These are phyloP conservation scores for Rosa chinensis DNA, from an alignment of 306 rosid species.

Conservation along the genomic window DNA sequence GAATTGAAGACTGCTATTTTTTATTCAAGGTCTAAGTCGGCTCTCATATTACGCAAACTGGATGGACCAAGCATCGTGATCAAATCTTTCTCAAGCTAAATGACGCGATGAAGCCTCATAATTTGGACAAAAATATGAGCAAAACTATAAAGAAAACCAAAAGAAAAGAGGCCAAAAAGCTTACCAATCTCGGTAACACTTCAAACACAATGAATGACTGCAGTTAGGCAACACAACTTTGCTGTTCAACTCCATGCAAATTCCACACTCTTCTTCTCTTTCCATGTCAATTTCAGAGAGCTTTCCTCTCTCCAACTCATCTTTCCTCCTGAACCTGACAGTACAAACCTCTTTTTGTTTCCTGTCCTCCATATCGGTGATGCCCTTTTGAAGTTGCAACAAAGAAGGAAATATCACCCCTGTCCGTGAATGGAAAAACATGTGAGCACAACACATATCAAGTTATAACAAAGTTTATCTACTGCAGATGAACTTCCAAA, in stretches of 20 bases:
- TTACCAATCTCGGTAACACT: slow-evolving; percentile 84
- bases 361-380: slow-evolving; percentile 84
- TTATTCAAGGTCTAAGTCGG: neutral
- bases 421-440: slow-evolving; percentile 34
- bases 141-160: slow-evolving; percentile 1
- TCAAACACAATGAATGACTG: slow-evolving; percentile 73
- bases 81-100: neutral
- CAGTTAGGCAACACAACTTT: slow-evolving; percentile 89
- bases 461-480: neutral
- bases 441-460: neutral
- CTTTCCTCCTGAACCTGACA: slow-evolving; percentile 53
- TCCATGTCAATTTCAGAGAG: slow-evolving; percentile 65
- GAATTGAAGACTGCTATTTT: neutral
- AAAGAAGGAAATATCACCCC: slow-evolving; percentile 83
- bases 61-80: neutral
- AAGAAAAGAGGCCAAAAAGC: slow-evolving; percentile 2
- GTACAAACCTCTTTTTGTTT: slow-evolving; percentile 66
- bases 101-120: neutral
- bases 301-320: slow-evolving; percentile 41
- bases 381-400: slow-evolving; percentile 84
- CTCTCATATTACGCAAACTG: neutral
- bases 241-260: slow-evolving; percentile 80
- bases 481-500: neutral
- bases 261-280: slow-evolving; percentile 91
- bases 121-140: neutral